Percentiles rank a stretch among this genome's conserved stretches.
These are phyloP conservation scores for Carallia brachiata DNA, from an alignment of 345 rosid species.

Conservation along the genomic window DNA sequence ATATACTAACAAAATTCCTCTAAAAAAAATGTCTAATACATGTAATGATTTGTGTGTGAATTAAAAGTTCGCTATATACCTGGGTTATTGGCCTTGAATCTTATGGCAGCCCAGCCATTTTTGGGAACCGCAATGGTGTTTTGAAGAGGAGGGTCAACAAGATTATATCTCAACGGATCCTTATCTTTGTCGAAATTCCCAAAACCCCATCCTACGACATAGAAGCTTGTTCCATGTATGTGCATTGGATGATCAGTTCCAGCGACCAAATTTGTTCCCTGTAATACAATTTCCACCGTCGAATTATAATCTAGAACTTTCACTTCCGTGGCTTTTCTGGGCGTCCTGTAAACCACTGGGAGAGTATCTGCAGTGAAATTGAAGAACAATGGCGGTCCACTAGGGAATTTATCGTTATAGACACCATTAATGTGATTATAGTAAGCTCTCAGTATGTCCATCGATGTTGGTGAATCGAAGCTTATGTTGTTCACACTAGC, in stretches of 20 bases:
- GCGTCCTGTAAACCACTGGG: constrained; percentile 35
- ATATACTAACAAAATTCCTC: not conserved
- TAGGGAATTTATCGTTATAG: constrained; percentile 43
- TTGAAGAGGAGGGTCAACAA: constrained; percentile 33
- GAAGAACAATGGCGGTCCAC: constrained; percentile 39
- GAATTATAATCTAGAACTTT: constrained; percentile 27
- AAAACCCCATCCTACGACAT: constrained; percentile 24
- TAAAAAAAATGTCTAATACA: not conserved
- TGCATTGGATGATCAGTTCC: constrained; percentile 42
- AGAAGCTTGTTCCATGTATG: constrained; percentile 34
- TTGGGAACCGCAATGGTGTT: constrained; percentile 16
- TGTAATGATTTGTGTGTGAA: not conserved
- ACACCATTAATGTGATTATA: constrained; percentile 32
- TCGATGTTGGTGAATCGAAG: constrained; percentile 21
- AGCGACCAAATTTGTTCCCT: constrained; percentile 32
- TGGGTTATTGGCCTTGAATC: constrained; percentile 14
- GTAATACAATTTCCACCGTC: constrained; percentile 33
- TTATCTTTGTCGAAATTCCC: constrained; percentile 28
- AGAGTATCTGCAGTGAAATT: constrained; percentile 41
- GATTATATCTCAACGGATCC: constrained; percentile 27
- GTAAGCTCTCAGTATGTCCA: constrained; percentile 42
- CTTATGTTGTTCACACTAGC: constrained; percentile 52
- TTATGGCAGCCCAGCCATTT: constrained; percentile 15
- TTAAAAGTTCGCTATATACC: not conserved
- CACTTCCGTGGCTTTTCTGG: constrained; percentile 35